Evolutionary conservation across 2,329 filamentous ascomycete species (phyloP).

Genomic region (Pseudopyrenochaeta lycopersici): DNA sequence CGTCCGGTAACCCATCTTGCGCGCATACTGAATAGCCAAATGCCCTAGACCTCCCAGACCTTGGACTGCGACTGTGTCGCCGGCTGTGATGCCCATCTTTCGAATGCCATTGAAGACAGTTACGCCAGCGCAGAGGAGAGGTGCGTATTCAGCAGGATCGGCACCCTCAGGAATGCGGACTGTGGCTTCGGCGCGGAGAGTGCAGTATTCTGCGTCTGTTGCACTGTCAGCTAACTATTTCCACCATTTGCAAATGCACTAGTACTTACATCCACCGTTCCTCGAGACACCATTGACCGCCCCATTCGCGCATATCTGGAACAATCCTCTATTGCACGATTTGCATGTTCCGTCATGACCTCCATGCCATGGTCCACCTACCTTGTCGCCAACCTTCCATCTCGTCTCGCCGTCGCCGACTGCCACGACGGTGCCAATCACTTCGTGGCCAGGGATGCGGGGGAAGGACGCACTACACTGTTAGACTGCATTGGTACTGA

Average conservation of each 20-base stretch:
- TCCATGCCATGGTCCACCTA: constrained; percentile 76
- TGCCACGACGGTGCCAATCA: constrained; percentile 72
- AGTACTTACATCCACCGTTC: constrained; percentile 69
- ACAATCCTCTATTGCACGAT: constrained; percentile 69
- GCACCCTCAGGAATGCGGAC: constrained; percentile 60
- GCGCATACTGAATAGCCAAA: constrained; percentile 62
- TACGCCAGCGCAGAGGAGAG: constrained; percentile 59
- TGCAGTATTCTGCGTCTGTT: constrained; percentile 66
- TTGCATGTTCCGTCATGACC: constrained; percentile 70
- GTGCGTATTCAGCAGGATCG: constrained; percentile 57
- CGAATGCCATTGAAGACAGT: constrained; percentile 63
- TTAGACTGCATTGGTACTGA: not conserved
- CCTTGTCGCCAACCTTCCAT: constrained; percentile 70
- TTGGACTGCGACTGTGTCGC: constrained; percentile 60
- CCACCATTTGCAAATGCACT: not conserved
- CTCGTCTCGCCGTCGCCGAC: constrained; percentile 65
- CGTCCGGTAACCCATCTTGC: constrained; percentile 62
- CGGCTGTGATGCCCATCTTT: constrained; percentile 56
- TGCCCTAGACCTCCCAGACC: constrained; percentile 64
- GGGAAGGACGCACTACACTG: constrained; percentile 53
- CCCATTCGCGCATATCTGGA: constrained; percentile 73
- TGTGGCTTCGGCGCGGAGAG: constrained; percentile 68
- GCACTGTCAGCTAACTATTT: not conserved
- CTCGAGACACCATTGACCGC: constrained; percentile 71
- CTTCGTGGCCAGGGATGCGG: constrained; percentile 74